phyloP scores from a whole-genome alignment of 2,329 filamentous ascomycete genomes.

The Aspergillus sergii region DNA sequence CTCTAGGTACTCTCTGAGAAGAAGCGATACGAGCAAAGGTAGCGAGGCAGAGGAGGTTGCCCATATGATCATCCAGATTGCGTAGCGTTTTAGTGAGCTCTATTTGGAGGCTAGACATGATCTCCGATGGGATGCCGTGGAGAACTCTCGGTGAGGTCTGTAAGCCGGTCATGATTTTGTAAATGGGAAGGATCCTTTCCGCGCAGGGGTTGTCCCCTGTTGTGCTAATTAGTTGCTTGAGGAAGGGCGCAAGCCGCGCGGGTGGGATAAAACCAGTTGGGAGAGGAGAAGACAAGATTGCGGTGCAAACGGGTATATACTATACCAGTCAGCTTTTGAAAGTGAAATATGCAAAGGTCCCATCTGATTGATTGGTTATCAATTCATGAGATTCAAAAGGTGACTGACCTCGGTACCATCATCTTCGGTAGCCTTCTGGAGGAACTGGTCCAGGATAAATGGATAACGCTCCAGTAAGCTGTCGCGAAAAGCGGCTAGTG shows the following conservation, averaged over 20 bases:
- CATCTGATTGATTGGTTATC: background rate
- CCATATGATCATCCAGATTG: slow-evolving; percentile 43
- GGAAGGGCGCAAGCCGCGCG: slow-evolving; percentile 35
- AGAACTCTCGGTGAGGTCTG: slow-evolving; percentile 30
- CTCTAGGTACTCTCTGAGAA: slow-evolving; percentile 9
- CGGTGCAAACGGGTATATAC: slow-evolving; percentile 35
- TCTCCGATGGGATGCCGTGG: slow-evolving; percentile 33
- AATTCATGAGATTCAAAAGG: background rate
- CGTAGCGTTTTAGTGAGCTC: slow-evolving; percentile 42
- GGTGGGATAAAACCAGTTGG: slow-evolving; percentile 32
- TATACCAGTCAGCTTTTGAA: slow-evolving; percentile 15
- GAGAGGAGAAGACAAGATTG: slow-evolving; percentile 39
- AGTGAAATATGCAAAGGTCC: background rate
- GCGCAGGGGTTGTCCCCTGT: slow-evolving; percentile 35
- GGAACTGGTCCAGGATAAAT: slow-evolving; percentile 36
- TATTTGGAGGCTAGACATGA: slow-evolving; percentile 39
- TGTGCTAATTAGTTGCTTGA: slow-evolving; percentile 32
- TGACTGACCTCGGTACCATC: slow-evolving; percentile 33
- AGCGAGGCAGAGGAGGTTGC: slow-evolving; percentile 45
- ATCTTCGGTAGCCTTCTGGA: slow-evolving; percentile 32
- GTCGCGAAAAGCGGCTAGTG: slow-evolving; percentile 33
- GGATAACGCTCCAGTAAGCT: slow-evolving; percentile 36
- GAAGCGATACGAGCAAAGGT: slow-evolving; percentile 40
- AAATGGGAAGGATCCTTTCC: slow-evolving; percentile 37
- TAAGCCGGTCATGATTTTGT: slow-evolving; percentile 36